Percentiles rank a stretch among this genome's conserved stretches.
phyloP scores from a whole-genome alignment of 345 rosid species.

The Hypericum perforatum region DNA sequence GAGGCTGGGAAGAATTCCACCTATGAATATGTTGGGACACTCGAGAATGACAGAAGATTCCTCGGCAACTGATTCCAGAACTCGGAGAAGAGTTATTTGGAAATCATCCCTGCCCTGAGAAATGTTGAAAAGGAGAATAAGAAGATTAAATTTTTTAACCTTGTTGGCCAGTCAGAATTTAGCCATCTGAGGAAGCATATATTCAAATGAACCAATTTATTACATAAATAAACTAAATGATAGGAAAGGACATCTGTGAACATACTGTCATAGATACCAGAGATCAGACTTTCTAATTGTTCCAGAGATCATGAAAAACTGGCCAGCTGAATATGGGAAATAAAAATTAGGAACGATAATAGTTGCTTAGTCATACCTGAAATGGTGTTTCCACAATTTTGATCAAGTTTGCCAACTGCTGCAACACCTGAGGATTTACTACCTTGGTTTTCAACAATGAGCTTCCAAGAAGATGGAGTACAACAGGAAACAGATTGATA shows the following conservation, averaged over 20 bases:
- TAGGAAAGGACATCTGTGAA: too few relatives aligned
- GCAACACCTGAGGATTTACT: conserved; percentile 53
- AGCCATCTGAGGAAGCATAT: too few relatives aligned
- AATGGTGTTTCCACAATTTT: conserved; percentile 75
- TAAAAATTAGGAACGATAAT: conserved; percentile 2
- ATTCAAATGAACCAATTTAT: too few relatives aligned
- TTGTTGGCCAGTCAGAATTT: not conserved
- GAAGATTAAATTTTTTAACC: too few relatives aligned
- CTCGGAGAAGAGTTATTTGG: conserved; percentile 80
- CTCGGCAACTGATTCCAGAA: conserved; percentile 70
- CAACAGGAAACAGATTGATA: conserved; percentile 62
- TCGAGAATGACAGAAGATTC: conserved; percentile 50
- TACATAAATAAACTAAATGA: not conserved
- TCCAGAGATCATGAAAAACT: too few relatives aligned
- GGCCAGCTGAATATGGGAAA: not conserved
- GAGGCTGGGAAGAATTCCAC: conserved; percentile 74
- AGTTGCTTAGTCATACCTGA: conserved; percentile 44
- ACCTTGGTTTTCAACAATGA: conserved; percentile 65
- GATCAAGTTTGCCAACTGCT: conserved; percentile 74
- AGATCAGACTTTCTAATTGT: too few relatives aligned
- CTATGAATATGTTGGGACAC: conserved; percentile 43
- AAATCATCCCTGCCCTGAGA: conserved; percentile 89
- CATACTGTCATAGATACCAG: too few relatives aligned
- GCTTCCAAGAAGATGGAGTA: conserved; percentile 87
- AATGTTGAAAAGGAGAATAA: conserved; percentile 6